Evolutionary conservation across 2,329 filamentous ascomycete genomes (phyloP).

Genomic region (Albifimbria verrucaria): DNA sequence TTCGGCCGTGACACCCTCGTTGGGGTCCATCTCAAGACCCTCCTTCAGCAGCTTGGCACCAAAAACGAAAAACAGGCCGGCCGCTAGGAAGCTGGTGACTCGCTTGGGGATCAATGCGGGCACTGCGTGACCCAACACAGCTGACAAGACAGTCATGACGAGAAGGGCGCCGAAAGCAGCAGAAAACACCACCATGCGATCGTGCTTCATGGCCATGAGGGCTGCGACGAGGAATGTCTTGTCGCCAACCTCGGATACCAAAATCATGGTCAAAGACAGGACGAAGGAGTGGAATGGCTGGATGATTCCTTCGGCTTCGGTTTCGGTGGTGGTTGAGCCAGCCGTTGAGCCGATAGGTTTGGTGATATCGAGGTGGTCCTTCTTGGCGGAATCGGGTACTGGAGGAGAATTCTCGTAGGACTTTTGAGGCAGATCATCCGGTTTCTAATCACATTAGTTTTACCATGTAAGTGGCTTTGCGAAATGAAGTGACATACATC

Average conservation of each 20-base stretch:
- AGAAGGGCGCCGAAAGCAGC: constrained; percentile 90
- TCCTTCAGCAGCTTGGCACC: constrained; percentile 81
- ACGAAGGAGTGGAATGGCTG: constrained; percentile 84
- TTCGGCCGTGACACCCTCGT: constrained; percentile 91
- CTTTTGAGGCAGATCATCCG: constrained; percentile 73
- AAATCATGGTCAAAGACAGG: constrained; percentile 93
- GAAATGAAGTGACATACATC: constrained; percentile 22
- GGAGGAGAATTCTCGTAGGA: constrained; percentile 72
- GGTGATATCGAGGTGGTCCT: constrained; percentile 56
- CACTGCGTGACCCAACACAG: constrained; percentile 86
- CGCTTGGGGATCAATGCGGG: constrained; percentile 85
- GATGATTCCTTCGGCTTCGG: constrained; percentile 58
- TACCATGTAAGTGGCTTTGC: constrained; percentile 6
- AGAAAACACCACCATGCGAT: constrained; percentile 87
- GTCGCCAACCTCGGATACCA: constrained; percentile 95
- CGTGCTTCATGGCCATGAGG: constrained; percentile 98
- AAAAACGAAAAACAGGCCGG: constrained; percentile 84
- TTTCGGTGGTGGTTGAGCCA: constrained; percentile 28
- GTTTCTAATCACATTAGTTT: constrained; percentile 57
- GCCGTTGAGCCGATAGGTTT: constrained; percentile 9
- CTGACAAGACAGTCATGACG: constrained; percentile 92
- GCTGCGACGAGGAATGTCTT: constrained; percentile 98
- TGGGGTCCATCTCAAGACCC: constrained; percentile 81
- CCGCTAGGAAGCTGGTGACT: constrained; percentile 85
- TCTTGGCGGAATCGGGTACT: constrained; percentile 62